These are phyloP conservation scores for Monosporascus sp. DNA, from an alignment of 2,329 filamentous ascomycete genomes.

Conservation along the genomic window DNA sequence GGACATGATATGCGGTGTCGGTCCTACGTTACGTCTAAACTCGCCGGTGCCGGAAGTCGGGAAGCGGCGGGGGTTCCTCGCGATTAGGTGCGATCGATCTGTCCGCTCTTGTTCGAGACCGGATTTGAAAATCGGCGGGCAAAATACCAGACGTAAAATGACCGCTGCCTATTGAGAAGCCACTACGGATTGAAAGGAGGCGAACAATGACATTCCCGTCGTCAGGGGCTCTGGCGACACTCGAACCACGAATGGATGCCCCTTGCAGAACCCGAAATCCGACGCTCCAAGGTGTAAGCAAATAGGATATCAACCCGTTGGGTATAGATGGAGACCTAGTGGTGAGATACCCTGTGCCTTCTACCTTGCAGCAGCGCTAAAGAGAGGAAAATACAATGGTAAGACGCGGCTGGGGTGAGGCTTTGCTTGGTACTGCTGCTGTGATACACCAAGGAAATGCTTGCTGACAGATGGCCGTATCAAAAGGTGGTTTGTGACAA, in stretches of 20 bases:
- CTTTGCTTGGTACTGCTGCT: background rate
- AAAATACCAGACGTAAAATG: background rate
- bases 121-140: background rate
- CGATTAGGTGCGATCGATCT: background rate
- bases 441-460: background rate
- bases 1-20: slow-evolving; percentile 43
- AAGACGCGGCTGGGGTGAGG: background rate
- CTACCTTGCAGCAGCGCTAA: background rate
- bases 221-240: background rate
- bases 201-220: background rate
- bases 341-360: background rate
- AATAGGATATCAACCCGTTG: background rate
- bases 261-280: background rate
- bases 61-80: background rate
- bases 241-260: background rate
- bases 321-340: background rate
- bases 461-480: background rate
- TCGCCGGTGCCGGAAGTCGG: background rate
- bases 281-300: background rate
- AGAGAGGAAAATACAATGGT: background rate
- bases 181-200: background rate
- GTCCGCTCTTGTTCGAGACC: background rate
- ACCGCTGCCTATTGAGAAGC: background rate
- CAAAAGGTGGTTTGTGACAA: background rate
- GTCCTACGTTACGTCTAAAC: background rate